phyloP scores from a whole-genome alignment of 345 rosid species.

The Eutrema heterophyllum region DNA sequence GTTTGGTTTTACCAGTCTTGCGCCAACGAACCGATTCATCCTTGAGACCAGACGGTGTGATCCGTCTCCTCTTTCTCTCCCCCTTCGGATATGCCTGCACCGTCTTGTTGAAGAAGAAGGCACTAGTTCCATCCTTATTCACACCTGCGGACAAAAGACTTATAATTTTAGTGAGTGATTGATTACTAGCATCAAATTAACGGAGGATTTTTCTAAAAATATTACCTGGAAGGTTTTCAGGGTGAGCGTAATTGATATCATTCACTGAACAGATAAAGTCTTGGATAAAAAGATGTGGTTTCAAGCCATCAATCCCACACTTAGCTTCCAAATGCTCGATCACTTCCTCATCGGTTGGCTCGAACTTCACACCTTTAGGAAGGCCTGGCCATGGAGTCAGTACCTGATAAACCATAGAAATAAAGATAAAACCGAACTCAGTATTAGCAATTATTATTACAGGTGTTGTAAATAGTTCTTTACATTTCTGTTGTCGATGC shows the following conservation, averaged over 20 bases:
- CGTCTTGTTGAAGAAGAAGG: constrained; percentile 74
- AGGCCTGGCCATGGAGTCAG: constrained; percentile 74
- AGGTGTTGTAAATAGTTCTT: background rate
- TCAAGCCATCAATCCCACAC: constrained; percentile 51
- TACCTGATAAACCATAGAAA: constrained; percentile 36
- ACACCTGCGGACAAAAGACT: constrained; percentile 44
- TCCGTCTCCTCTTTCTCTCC: constrained; percentile 69
- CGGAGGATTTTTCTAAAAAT: background rate
- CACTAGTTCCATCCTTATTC: constrained; percentile 66
- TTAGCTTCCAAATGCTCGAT: constrained; percentile 77
- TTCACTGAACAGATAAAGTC: constrained; percentile 59
- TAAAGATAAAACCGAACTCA: background rate
- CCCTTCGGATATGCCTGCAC: constrained; percentile 75
- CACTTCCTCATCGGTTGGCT: constrained; percentile 74
- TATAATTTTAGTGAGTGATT: background rate
- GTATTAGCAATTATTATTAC: background rate
- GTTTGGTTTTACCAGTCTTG: constrained; percentile 85
- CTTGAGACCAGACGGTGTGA: constrained; percentile 35
- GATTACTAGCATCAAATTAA: background rate
- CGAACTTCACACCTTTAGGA: constrained; percentile 88
- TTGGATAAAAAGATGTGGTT: constrained; percentile 47
- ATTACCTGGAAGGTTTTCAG: constrained; percentile 86
- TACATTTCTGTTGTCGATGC: constrained; percentile 66
- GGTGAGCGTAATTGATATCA: constrained; percentile 86
- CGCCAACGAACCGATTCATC: constrained; percentile 80